Evolutionary conservation across 2,329 filamentous ascomycete genomes (phyloP).

Genomic region (Fusarium verticillioides): DNA sequence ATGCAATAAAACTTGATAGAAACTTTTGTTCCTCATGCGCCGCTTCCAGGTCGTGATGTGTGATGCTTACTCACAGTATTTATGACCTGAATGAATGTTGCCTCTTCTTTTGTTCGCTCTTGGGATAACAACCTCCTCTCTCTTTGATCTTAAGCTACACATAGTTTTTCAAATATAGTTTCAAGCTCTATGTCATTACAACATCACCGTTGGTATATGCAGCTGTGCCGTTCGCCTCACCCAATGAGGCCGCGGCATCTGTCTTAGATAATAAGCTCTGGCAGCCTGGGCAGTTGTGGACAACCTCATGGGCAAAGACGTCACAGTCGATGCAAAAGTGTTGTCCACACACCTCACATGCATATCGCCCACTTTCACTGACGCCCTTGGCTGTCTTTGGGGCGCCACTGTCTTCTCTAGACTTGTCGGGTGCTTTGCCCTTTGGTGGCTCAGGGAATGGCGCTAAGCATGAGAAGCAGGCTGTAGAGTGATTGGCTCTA

Average conservation of each 20-base stretch:
- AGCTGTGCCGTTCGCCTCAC: constrained; percentile 47
- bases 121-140: constrained; percentile 18
- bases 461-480: constrained; percentile 83
- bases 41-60: constrained; percentile 17
- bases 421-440: constrained; percentile 31
- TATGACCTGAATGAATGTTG: constrained; percentile 13
- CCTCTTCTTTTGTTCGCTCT: constrained; percentile 23
- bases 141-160: background rate
- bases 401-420: constrained; percentile 34
- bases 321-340: constrained; percentile 99
- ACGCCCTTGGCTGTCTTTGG: constrained; percentile 66
- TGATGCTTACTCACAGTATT: constrained; percentile 14
- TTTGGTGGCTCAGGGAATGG: constrained; percentile 70
- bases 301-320: constrained; percentile 90
- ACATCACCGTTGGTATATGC: constrained; percentile 55
- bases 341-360: constrained; percentile 84
- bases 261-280: constrained; percentile 59
- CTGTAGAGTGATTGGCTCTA: constrained; percentile 68
- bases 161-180: background rate
- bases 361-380: constrained; percentile 88
- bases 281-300: constrained; percentile 97
- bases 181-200: constrained; percentile 49
- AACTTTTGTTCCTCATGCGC: constrained; percentile 13
- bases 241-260: constrained; percentile 26
- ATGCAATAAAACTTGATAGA: constrained; percentile 7